Evolutionary conservation across 2,329 filamentous ascomycete genomes (phyloP), one percentile per base, ranked within the genome.

Genomic region (Bipolaris oryzae): DNA sequence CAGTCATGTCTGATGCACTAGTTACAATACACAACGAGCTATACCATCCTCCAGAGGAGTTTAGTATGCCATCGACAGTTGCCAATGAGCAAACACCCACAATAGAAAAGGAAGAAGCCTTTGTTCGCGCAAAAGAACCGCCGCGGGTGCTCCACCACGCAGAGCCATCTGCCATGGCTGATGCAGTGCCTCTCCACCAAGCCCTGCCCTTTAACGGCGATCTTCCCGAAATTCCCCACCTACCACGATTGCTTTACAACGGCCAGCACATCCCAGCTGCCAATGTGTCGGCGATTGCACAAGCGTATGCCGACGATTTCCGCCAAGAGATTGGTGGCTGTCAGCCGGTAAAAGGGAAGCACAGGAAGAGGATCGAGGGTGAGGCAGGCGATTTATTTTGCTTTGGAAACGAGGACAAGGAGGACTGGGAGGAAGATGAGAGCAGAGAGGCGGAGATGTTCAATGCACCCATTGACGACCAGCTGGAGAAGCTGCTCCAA

Each of bases 21-120:
- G 86, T 87, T n/a, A 89, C 87, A 0, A 79, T 94, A 0, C 93
- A 97, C 74, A 86, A 84, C 57, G 93, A 97, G 63, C 78, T 96
- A 5, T 87, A 86, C 57, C 84, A 85, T 37, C 71, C 82, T 2
- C 92, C 92, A 0, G 92, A 96, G 74, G 93, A 87, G 66, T 86
- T 77, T 56, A 43, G 61, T 3, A 57, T 61, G 13, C 47, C 46
- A 2, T 33, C 50, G 18, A 6, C 55, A 3, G 34, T 46, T 13
- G 39, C 43, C 33, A 16, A 39, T 4, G 50, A 61, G 16, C 28
- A 39, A 37, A 54, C 60, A 10, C 21, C 45, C 23, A 42, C 23
- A 34, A 42, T 54, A 10, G 62, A 68, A 25, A 44, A 50, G 6
- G 43, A 67, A 38, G 66, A 79, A 34, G 66, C 76, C 0, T 80